These are phyloP conservation scores for Rhodotorula toruloides DNA, from an alignment of 768 basidiomycete species.

Conservation along the genomic window DNA sequence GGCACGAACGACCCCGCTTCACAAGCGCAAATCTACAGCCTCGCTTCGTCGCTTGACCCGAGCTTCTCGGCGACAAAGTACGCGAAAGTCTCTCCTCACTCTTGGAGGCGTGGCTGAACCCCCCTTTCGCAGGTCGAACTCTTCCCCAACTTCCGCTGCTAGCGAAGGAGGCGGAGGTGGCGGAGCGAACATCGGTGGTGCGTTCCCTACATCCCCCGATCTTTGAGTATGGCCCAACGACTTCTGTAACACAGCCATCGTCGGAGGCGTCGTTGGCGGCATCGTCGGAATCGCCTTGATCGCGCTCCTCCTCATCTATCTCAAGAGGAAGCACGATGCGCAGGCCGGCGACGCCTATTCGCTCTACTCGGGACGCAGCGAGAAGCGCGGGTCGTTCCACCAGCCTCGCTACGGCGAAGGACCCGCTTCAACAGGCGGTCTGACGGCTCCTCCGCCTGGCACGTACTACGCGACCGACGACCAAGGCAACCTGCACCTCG, in stretches of 20 bases:
- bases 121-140: not conserved
- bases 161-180: not conserved
- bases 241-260: constrained; percentile 4
- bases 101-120: not conserved
- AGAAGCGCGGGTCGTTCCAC: constrained; percentile 7
- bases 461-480: constrained; percentile 5
- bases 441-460: not conserved
- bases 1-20: not conserved
- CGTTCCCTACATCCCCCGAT: not conserved
- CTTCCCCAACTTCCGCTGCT: not conserved
- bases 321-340: constrained; percentile 20
- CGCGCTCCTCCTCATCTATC: constrained; percentile 13
- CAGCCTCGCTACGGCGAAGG: not conserved
- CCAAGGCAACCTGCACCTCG: constrained; percentile 6
- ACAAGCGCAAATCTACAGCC: not conserved
- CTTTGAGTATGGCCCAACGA: too few relatives aligned
- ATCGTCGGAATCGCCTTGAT: constrained; percentile 4
- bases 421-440: not conserved
- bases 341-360: not conserved
- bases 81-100: not conserved
- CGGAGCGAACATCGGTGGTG: not conserved
- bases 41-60: constrained; percentile 13
- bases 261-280: constrained; percentile 23
- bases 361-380: constrained; percentile 11
- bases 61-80: not conserved